Conservation (phyloP, 2,329 filamentous ascomycete genomes). For the Plectosphaerella sp. region DNA sequence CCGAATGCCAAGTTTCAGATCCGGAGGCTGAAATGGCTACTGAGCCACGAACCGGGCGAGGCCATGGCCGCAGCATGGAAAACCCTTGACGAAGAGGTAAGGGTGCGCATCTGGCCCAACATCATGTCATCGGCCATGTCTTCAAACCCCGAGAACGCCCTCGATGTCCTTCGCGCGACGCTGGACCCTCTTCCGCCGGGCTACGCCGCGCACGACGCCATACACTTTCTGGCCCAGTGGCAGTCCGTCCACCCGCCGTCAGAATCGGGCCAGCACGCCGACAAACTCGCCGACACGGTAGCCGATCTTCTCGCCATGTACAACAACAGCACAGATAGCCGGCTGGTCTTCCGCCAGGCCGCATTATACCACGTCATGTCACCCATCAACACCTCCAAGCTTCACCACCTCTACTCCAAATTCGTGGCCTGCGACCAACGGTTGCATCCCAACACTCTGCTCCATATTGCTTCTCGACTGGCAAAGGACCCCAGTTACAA, state of each 20-base stretch:
- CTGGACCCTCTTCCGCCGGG: slow-evolving; percentile 27
- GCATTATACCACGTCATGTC: slow-evolving; percentile 18
- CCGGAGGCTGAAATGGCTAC: slow-evolving; percentile 17
- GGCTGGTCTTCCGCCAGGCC: slow-evolving; percentile 27
- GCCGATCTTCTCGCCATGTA: slow-evolving; percentile 4
- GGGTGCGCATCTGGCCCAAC: slow-evolving; percentile 23
- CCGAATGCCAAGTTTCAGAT: slow-evolving; percentile 13
- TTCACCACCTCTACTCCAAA: slow-evolving; percentile 26
- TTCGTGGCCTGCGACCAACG: slow-evolving; percentile 21
- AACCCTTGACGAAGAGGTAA: slow-evolving; percentile 16
- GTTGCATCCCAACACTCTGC: slow-evolving; percentile 36
- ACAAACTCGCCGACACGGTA: slow-evolving; percentile 16
- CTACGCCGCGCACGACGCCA: slow-evolving; percentile 31
- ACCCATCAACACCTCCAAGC: slow-evolving; percentile 4
- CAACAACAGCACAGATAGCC: slow-evolving; percentile 19
- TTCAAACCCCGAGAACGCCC: slow-evolving; percentile 23
- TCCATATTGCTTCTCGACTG: slow-evolving; percentile 44
- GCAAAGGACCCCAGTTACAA: slow-evolving; percentile 24
- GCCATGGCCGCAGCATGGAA: slow-evolving; percentile 29
- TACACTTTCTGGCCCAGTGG: slow-evolving; percentile 23
- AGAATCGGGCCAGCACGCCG: slow-evolving; percentile 1
- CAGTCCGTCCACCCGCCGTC: neutral
- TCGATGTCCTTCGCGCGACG: slow-evolving; percentile 30
- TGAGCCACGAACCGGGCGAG: slow-evolving; percentile 19
- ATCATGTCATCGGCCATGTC: slow-evolving; percentile 31